Evolutionary conservation across 2,329 filamentous ascomycete species (phyloP), one percentile per base, ranked within the genome.

Genomic region (Fusarium robinianum): DNA sequence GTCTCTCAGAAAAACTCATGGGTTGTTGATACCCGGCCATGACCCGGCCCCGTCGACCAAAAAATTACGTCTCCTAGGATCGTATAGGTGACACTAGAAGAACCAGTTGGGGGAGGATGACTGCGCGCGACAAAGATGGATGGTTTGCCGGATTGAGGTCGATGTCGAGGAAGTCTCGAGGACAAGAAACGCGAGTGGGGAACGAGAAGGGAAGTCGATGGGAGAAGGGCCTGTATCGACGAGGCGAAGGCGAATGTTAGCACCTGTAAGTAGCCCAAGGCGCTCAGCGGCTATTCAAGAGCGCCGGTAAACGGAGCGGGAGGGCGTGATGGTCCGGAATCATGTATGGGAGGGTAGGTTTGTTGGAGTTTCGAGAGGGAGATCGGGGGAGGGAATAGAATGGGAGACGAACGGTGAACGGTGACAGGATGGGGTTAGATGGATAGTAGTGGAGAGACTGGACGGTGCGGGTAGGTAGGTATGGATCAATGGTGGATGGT

Each of bases 1-100:
- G 74, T 60, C 81, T 71, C 61, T 81, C 80, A 7, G 81, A 82
- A 58, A 85, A 79, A 66, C 81, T 81, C 53, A 80, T 68, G 23
- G 80, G 76, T 60, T 73, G 72, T 39, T 65, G 64, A 46, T 66
- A 67, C 55, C 63, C 63, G 53, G 63, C 67, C 67, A 69, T 69
- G 61, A 40, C 58, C 54, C 46, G 44, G 45, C n/a, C 47, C 51
- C 37, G 42, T 58, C 38, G 41, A 46, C 50, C 45, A 42, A 37
- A 30, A 49, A 38, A 35, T 46, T 41, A 15, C 29, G 32, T 41
- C 31, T 46, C 19, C 33, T 26, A 26, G 22, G 35, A 34, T 51
- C 21, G 24, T 17, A 23, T 16, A 34, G 44, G 37, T 26, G 45
- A 34, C 24, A 30, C 42, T 42, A 33, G 24, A 30, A 31, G 15